These are phyloP conservation scores for Microthyrium microscopicum DNA, from an alignment of 2,329 filamentous ascomycete genomes.

Conservation along the genomic window DNA sequence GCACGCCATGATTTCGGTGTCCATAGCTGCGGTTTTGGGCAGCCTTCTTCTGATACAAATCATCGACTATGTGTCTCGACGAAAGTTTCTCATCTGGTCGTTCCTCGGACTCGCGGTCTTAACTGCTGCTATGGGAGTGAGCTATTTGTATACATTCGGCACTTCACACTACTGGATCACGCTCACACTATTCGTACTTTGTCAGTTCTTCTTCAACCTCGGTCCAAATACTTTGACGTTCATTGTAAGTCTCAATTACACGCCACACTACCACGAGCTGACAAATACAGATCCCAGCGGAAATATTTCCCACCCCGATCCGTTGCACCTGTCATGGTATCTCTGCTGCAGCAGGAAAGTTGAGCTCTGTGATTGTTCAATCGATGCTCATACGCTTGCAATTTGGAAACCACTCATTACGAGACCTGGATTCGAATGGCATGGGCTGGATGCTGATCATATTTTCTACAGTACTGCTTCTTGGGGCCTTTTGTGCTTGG, in stretches of 20 bases:
- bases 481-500: conserved; percentile 9
- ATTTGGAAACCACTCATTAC: not conserved
- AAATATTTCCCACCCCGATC: conserved; percentile 40
- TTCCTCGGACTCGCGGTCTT: conserved; percentile 1
- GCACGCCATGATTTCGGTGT: not conserved
- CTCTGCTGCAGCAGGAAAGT: conserved; percentile 35
- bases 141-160: not conserved
- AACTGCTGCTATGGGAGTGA: not conserved
- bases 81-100: conserved; percentile 13
- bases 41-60: not conserved
- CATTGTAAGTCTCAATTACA: too few relatives aligned
- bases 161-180: not conserved
- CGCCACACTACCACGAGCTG: too few relatives aligned
- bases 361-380: conserved; percentile 31
- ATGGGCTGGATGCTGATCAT: conserved; percentile 8
- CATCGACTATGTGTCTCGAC: conserved; percentile 10
- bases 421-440: not conserved
- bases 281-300: conserved; percentile 33
- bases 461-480: conserved; percentile 9
- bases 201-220: conserved; percentile 3
- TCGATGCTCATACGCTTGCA: conserved; percentile 16
- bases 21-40: not conserved
- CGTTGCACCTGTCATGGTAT: conserved; percentile 37
- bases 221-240: conserved; percentile 21
- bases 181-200: not conserved